Base-by-base conservation (phyloP, 768 basidiomycete genomes). In the Ramaria sp. region DNA sequence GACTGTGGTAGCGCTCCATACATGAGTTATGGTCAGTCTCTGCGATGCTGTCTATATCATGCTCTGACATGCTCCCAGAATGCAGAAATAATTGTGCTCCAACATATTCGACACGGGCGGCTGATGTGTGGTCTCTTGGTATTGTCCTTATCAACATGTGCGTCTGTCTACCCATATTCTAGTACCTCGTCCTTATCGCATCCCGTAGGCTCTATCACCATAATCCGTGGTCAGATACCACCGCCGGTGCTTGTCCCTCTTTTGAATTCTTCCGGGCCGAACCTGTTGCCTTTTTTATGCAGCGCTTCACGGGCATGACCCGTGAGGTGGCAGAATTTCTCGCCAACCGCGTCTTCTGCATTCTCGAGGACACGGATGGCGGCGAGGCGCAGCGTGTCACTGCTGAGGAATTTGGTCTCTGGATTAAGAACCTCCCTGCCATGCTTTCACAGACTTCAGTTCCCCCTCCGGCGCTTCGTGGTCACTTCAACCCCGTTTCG, bases 61-160 rank as follows among this genome's bases (percentile, higher is more conserved):
- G 48, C 50, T 48, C 55, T 38, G 61, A 51, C 63, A 13, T 37
- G 28, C 34, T 24, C 38, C 38, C 24, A 39, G 95, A 98, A 75
- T 98, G 96, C 71, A 85, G 95, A 67, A 98, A 98, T 75, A 96
- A 97, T 69, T 77, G 93, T 60, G 88, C 87, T 27, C 94, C 96
- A 59, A 88, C 87, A 48, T 99, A 99, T 74, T 79, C 80, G 59
- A 93, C 95, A 58, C 87, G 86, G 62, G 88, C 89, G 56, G 96
- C 96, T 58, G 95, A 99, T 70, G 92, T 99, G 52, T 99, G 92
- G 95, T 97, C 95, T 24, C 78, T 99, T 61, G 95, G 95, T 58
- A 96, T 99, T 66, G 96, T 99, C 60, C 81, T 99, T 62, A 90
- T 99, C 77, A 99, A 99, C 69, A 94, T 98, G 90, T 88, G 61